Evolutionary conservation across 2,329 filamentous ascomycete genomes (phyloP).

Genomic region (Neopestalotiopsis sp.): DNA sequence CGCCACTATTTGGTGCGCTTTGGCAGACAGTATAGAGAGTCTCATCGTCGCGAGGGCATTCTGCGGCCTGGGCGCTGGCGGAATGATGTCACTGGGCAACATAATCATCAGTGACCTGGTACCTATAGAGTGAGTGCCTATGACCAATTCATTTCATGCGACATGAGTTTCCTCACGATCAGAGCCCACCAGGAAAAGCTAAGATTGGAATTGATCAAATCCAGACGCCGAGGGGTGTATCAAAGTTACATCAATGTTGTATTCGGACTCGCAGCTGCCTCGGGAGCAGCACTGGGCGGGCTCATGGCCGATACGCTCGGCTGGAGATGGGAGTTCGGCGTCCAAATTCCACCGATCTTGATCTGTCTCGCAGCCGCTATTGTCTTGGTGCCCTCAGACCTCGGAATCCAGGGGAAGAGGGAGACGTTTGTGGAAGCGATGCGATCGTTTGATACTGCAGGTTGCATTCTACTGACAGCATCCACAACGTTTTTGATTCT

Average conservation of each 20-base stretch:
- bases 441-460: slow-evolving; percentile 61
- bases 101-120: slow-evolving; percentile 80
- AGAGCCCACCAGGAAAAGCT: neutral
- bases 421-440: slow-evolving; percentile 55
- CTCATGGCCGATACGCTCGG: slow-evolving; percentile 72
- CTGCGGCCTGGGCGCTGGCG: slow-evolving; percentile 76
- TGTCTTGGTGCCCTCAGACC: slow-evolving; percentile 54
- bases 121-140: slow-evolving; percentile 65
- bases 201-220: neutral
- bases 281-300: slow-evolving; percentile 73
- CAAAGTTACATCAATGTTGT: slow-evolving; percentile 74
- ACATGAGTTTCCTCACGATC: neutral
- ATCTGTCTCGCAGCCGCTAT: slow-evolving; percentile 51
- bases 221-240: slow-evolving; percentile 66
- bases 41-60: slow-evolving; percentile 75
- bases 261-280: slow-evolving; percentile 61
- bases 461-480: slow-evolving; percentile 58
- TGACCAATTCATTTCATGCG: neutral
- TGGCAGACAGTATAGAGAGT: slow-evolving; percentile 68
- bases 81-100: slow-evolving; percentile 69
- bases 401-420: slow-evolving; percentile 55
- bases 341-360: slow-evolving; percentile 61
- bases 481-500: slow-evolving; percentile 64
- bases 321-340: slow-evolving; percentile 75
- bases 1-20: slow-evolving; percentile 72